These are phyloP conservation scores for Geotrichum citri-aurantii DNA, from an alignment of 1,139 yeast genomes.

Conservation along the genomic window DNA sequence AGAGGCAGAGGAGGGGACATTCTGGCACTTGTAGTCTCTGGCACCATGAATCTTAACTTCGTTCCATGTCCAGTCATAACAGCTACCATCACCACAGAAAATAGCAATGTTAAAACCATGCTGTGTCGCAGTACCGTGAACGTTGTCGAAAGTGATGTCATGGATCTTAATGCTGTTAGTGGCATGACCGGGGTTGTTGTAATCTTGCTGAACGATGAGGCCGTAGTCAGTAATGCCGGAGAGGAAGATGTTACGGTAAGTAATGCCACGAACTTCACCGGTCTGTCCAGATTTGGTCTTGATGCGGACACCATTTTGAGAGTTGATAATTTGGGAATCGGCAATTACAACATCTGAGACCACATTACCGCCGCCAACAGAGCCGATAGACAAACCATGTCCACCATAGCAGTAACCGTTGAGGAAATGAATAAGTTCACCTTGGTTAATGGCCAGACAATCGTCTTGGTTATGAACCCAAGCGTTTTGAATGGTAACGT, in stretches of 20 bases:
- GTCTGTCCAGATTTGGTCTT: not conserved
- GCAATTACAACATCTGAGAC: not conserved
- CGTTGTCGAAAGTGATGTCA: not conserved
- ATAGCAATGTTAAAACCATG: not conserved
- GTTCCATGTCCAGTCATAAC: not conserved
- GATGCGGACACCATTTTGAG: not conserved
- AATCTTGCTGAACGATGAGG: slow-evolving; percentile 1
- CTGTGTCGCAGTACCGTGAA: not conserved
- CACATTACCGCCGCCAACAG: not conserved
- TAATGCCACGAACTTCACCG: not conserved
- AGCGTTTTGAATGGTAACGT: not conserved
- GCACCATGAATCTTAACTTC: not conserved
- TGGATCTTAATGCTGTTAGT: not conserved
- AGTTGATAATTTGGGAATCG: not conserved
- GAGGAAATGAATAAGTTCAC: not conserved
- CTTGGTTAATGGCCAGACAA: not conserved
- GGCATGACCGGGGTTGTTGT: not conserved
- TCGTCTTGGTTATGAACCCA: slow-evolving; percentile 1
- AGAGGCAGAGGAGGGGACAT: not conserved
- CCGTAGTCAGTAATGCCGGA: not conserved
- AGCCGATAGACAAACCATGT: slow-evolving; percentile 2
- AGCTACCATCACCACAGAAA: not conserved
- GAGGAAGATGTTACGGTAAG: not conserved
- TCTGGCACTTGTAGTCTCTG: not conserved
- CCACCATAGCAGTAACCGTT: slow-evolving; percentile 4